Evolutionary conservation across 768 basidiomycete species (phyloP).

Genomic region (Trametes sanguinea): DNA sequence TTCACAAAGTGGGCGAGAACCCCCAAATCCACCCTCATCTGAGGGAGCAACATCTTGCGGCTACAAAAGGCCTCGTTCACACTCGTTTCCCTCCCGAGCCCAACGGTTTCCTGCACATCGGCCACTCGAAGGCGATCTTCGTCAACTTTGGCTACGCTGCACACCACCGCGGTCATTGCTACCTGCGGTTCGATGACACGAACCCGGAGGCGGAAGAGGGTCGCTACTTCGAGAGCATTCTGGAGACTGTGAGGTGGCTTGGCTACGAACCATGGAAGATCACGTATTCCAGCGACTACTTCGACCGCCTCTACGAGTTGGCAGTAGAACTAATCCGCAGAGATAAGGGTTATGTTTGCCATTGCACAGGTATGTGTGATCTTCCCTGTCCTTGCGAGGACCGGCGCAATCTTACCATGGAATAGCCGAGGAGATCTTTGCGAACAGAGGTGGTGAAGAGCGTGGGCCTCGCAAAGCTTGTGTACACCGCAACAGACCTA

Average conservation of each 20-base stretch:
- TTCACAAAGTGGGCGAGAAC: conserved; percentile 94
- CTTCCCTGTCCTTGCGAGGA: not conserved
- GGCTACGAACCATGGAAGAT: conserved; percentile 99
- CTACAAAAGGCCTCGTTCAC: conserved; percentile 81
- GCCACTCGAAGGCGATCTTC: conserved; percentile 98
- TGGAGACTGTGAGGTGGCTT: conserved; percentile 95
- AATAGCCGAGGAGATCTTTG: conserved; percentile 89
- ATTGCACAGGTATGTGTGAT: conserved; percentile 81
- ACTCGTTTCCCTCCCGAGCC: conserved; percentile 99
- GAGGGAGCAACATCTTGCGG: conserved; percentile 77
- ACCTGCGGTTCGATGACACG: conserved; percentile 96
- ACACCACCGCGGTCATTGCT: conserved; percentile 88
- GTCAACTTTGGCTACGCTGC: conserved; percentile 99
- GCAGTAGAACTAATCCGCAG: conserved; percentile 87
- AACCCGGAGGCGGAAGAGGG: conserved; percentile 99
- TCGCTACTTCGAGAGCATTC: conserved; percentile 92
- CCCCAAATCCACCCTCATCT: conserved; percentile 79
- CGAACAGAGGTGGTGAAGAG: conserved; percentile 82
- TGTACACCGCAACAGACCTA: conserved; percentile 79
- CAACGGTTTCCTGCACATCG: conserved; percentile 93
- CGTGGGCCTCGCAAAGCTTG: conserved; percentile 82
- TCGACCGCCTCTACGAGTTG: conserved; percentile 80
- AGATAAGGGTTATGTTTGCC: conserved; percentile 93
- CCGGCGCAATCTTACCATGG: not conserved
- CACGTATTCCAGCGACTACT: conserved; percentile 98